Evolutionary conservation across 345 rosid genomes (phyloP).

Genomic region (Sisymbrium altissimum): DNA sequence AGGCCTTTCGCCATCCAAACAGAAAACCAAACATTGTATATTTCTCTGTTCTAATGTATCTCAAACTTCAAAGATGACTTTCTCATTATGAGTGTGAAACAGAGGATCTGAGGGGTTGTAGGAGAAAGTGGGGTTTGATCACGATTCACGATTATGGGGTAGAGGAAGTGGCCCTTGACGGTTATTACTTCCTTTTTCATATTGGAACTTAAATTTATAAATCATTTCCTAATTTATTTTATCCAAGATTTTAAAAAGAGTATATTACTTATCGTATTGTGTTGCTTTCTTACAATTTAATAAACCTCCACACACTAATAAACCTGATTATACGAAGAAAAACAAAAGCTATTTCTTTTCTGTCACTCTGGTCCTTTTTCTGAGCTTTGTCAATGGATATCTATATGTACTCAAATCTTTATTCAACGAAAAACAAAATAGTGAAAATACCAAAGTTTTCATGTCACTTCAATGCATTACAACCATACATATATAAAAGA

Average conservation of each 20-base stretch:
- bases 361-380: neutral
- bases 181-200: constrained; percentile 14
- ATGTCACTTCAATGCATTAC: constrained; percentile 19
- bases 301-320: neutral
- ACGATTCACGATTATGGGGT: constrained; percentile 5
- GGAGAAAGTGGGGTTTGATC: constrained; percentile 16
- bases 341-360: neutral
- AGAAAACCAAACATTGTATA: constrained; percentile 53
- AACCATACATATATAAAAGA: constrained; percentile 5
- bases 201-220: no score
- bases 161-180: constrained; percentile 3
- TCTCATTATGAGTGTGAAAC: neutral
- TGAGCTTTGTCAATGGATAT: neutral
- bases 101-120: constrained; percentile 20
- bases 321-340: neutral
- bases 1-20: constrained; percentile 80
- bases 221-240: no score
- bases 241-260: no score
- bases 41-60: neutral
- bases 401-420: constrained; percentile 15
- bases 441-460: neutral
- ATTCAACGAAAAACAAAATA: constrained; percentile 13
- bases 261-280: no score
- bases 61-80: neutral
- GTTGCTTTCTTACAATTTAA: neutral